Evolutionary conservation across 23 red algal species (phyloP).

Genomic region (Gracilaria vermiculophylla): DNA sequence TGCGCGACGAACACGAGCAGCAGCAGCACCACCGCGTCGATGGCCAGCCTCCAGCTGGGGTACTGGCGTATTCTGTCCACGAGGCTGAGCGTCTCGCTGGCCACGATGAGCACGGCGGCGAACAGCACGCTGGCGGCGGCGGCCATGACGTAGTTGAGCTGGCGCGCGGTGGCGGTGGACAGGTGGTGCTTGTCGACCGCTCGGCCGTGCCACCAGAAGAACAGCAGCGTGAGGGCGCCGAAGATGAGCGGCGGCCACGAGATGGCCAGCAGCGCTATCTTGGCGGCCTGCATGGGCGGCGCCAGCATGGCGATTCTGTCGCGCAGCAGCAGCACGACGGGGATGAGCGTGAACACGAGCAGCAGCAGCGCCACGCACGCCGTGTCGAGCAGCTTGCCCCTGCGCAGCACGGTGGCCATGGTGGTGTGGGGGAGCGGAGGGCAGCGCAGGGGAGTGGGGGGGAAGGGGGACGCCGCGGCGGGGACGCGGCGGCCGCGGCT

Average conservation of each 20-base stretch:
- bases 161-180: neutral
- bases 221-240: neutral
- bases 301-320: neutral
- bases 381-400: conserved; percentile 23
- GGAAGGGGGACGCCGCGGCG: no score
- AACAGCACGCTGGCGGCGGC: neutral
- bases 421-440: neutral
- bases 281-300: neutral
- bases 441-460: no score
- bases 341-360: neutral
- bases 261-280: neutral
- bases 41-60: neutral
- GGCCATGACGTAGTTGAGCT: conserved; percentile 22
- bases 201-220: conserved; percentile 11
- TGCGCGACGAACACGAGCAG: neutral
- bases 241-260: conserved; percentile 11
- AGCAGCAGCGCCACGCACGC: neutral
- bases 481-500: no score
- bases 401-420: conserved; percentile 15
- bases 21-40: neutral
- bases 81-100: neutral
- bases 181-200: conserved; percentile 5
- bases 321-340: neutral
- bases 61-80: conserved; percentile 24
- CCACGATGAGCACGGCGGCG: neutral